phyloP scores from a whole-genome alignment of 73 alveolate species.

The Halteria grandinella region DNA sequence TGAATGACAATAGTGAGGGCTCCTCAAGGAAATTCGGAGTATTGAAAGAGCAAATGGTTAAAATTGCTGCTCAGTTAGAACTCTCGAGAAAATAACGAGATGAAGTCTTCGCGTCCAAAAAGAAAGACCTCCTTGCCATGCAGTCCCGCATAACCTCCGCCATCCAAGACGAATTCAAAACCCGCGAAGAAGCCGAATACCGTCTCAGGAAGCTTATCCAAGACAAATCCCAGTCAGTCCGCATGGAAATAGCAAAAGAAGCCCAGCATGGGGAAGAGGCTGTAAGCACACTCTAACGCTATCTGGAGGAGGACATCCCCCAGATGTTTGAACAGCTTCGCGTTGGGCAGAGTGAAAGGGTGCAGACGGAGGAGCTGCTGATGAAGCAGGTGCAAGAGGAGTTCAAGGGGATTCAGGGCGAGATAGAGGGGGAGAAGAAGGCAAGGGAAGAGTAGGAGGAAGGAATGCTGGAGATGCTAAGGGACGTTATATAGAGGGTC shows the following conservation, averaged over 20 bases:
- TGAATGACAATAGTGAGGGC: slow-evolving; percentile 70
- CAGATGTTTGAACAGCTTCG: slow-evolving; percentile 55
- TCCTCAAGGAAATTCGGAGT: slow-evolving; percentile 59
- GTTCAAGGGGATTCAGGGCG: slow-evolving; percentile 66
- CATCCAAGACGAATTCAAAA: slow-evolving; percentile 78
- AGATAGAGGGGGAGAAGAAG: slow-evolving; percentile 70
- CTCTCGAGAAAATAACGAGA: slow-evolving; percentile 70
- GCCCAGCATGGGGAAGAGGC: slow-evolving; percentile 52
- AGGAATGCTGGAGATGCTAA: slow-evolving; percentile 89
- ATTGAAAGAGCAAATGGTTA: slow-evolving; percentile 64
- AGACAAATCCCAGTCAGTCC: slow-evolving; percentile 30
- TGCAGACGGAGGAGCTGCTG: slow-evolving; percentile 70
- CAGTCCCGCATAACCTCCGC: slow-evolving; percentile 47
- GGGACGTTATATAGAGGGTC: slow-evolving; percentile 82
- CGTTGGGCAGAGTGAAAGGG: slow-evolving; percentile 67
- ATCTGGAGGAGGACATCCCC: slow-evolving; percentile 77
- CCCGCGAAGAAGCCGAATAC: slow-evolving; percentile 67
- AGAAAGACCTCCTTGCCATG: slow-evolving; percentile 56
- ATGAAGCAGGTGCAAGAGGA: slow-evolving; percentile 69
- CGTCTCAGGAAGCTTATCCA: slow-evolving; percentile 70
- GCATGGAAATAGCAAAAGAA: slow-evolving; percentile 67
- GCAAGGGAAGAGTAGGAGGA: slow-evolving; percentile 95
- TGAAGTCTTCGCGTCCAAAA: slow-evolving; percentile 57
- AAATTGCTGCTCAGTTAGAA: slow-evolving; percentile 56
- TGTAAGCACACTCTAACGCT: slow-evolving; percentile 66